Conservation (phyloP, 352 stramenopile species). For the Phytophthora multivora region DNA sequence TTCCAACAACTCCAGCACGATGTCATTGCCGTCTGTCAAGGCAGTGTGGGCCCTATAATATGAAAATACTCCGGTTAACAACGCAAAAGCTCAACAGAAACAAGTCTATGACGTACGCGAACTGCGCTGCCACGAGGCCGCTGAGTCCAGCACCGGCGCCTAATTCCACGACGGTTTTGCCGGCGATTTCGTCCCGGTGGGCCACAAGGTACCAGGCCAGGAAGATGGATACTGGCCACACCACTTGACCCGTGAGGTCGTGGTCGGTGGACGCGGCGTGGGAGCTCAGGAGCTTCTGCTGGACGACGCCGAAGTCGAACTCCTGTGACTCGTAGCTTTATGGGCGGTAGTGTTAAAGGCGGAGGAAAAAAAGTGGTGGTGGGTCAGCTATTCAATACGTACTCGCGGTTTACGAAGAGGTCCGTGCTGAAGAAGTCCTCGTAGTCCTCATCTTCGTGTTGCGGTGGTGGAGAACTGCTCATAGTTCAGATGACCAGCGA, state of each 20-base stretch:
- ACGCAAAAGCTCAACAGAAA: neutral
- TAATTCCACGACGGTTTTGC: constrained; percentile 59
- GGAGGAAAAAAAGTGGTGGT: too few species aligned
- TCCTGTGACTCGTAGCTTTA: constrained; percentile 51
- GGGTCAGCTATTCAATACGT: too few species aligned
- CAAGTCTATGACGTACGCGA: constrained; percentile 44
- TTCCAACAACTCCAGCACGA: constrained; percentile 62
- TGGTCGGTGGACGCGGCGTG: constrained; percentile 70
- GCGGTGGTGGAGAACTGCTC: constrained; percentile 1
- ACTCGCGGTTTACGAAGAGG: constrained; percentile 70
- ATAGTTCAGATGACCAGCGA: constrained; percentile 14
- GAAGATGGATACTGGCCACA: constrained; percentile 75
- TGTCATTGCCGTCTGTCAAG: constrained; percentile 76
- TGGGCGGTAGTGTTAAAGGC: neutral
- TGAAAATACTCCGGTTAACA: constrained; percentile 9
- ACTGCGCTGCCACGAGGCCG: constrained; percentile 63
- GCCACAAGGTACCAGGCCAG: constrained; percentile 53
- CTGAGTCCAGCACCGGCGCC: constrained; percentile 60
- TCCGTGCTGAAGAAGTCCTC: constrained; percentile 62
- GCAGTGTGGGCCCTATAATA: constrained; percentile 44
- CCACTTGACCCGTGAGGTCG: constrained; percentile 77
- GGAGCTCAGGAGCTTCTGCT: constrained; percentile 53
- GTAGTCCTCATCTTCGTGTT: constrained; percentile 28
- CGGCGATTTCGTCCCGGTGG: constrained; percentile 38
- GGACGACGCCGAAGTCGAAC: constrained; percentile 56